Conservation (phyloP, 176 grass and related monocot genomes). For the Thalia dealbata region DNA sequence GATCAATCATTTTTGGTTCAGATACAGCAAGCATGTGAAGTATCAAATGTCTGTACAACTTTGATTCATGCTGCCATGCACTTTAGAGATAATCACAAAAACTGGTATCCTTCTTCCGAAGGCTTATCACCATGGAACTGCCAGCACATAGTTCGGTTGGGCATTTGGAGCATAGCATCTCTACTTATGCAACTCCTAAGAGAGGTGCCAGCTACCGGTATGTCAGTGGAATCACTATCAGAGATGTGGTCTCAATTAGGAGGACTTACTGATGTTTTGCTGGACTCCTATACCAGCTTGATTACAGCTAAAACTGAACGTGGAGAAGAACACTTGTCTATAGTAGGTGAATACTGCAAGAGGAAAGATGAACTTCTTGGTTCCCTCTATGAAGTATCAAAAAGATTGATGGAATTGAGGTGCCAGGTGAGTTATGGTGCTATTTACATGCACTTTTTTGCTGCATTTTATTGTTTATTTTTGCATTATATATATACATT, state of each 20-base stretch:
- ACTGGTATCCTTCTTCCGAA: slow-evolving; percentile 94
- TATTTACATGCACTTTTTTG: slow-evolving; percentile 10
- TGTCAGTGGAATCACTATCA: slow-evolving; percentile 34
- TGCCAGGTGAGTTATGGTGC: slow-evolving; percentile 41
- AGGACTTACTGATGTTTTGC: slow-evolving; percentile 62
- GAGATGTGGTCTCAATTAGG: slow-evolving; percentile 67
- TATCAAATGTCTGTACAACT: slow-evolving; percentile 64
- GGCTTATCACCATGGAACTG: slow-evolving; percentile 86
- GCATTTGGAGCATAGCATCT: slow-evolving; percentile 74
- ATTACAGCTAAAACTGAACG: slow-evolving; percentile 85
- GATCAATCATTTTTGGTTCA: slow-evolving; percentile 48
- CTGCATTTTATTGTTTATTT: not conserved
- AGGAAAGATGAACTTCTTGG: slow-evolving; percentile 83
- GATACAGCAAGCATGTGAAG: slow-evolving; percentile 58
- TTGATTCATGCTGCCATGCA: slow-evolving; percentile 51
- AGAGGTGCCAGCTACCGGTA: slow-evolving; percentile 39
- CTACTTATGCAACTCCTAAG: slow-evolving; percentile 61
- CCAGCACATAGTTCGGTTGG: slow-evolving; percentile 60
- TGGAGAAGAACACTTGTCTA: slow-evolving; percentile 54
- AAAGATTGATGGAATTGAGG: slow-evolving; percentile 67
- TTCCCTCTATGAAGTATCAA: slow-evolving; percentile 69
- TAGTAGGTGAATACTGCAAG: slow-evolving; percentile 73
- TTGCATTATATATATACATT: not conserved
- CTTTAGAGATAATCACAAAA: slow-evolving; percentile 54
- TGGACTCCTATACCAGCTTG: slow-evolving; percentile 62